Evolutionary conservation across 1,139 yeast species (phyloP), one percentile per base, ranked within the genome.

Genomic region (Yamadazyma triangularis): DNA sequence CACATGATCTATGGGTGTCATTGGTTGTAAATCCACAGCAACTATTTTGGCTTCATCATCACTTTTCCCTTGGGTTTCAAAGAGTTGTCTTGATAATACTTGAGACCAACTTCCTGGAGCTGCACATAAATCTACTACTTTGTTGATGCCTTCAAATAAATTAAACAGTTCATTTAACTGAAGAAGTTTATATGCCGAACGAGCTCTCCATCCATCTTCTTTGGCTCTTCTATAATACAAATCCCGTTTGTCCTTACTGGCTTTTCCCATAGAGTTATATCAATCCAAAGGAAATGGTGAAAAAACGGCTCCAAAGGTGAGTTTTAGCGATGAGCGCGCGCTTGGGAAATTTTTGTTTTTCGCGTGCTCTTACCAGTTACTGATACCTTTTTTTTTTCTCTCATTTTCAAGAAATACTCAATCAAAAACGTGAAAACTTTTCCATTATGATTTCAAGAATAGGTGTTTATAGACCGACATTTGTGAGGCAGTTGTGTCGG

Each of bases 101-200:
- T 91, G 98, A 2, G 95, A 85, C 98, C 98, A 91, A 4, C 96
- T 87, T 2, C 98, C 98, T 1, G 98, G 98, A 4, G 98, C 98
- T 13, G 98, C 98, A 69, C 98, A 91, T 25, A 91, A 68, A 59
- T 91, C 98, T 8, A 91, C 98, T 5, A 91, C 98, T 44, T 96
- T 65, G 27, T 69, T 68, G 23, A 87, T 76, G 22, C 77, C 84
- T 32, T 78, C 70, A 47, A 91, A 83, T 9, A 91, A 69, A 42
- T 82, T 80, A 53, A 91, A 91, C 54, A 89, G 89, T 35, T 89
- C 95, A 50, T 91, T 83, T 26, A 91, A 62, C 53, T 91, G 98
- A 8, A 91, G 68, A 12, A 91, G 71, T 53, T 91, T 91, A 64
- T 86, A 91, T 0, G 98, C 98, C 0, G 96, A 87, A 27, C 98